Base-by-base conservation (phyloP, 1,139 yeast genomes). In the Suhomyces wounanorum region DNA sequence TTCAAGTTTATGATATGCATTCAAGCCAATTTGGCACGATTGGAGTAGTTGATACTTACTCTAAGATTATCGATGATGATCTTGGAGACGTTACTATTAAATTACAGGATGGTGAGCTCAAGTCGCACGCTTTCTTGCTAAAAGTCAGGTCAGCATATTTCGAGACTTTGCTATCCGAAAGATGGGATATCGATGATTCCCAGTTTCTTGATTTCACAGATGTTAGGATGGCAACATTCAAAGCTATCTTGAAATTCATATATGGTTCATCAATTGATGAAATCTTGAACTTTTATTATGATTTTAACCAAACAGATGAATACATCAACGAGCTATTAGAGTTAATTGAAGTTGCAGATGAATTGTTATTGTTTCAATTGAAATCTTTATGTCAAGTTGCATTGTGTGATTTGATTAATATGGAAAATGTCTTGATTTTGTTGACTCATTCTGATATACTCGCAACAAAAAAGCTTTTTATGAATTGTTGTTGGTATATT, bases 401-500 rank as follows among this genome's bases (percentile, higher is more conserved):
- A n/a, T 63, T 90, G 8, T 74, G 81, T 44, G 86, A 82, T 51
- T 79, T 84, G 54, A 79, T 89, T 10, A 71, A 69, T 11, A 70
- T 82, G 14, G 88, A 86, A 14, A 88, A 87, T 57, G 90, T 85
- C 1, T 69, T 83, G 37, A 57, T 77, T 2, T 62, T 90, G 14
- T 62, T 88, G 30, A 70, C 76, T 9, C 84, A 84, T 60, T 78
- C 95, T 0, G 77, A 77, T 40, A 60, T 68, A 36, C 70, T 79
- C 49, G 68, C 77, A 13, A 88, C 90, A 2, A 63, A 68, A 8
- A 82, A 84, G 57, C 64, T 91, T 31, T 75, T 83, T 53, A 72
- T 77, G 48, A 78, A 81, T 49, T 83, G 96, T 60, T 70, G 86
- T 39, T 84, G 89, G 84, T 88, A 80, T 56, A 75, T 89, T 14